A percentile compares a stretch with the other conserved stretches of the same genome.
Evolutionary conservation across 164 flowering plant genomes (phyloP).

Genomic region (Hamamelis virginiana): DNA sequence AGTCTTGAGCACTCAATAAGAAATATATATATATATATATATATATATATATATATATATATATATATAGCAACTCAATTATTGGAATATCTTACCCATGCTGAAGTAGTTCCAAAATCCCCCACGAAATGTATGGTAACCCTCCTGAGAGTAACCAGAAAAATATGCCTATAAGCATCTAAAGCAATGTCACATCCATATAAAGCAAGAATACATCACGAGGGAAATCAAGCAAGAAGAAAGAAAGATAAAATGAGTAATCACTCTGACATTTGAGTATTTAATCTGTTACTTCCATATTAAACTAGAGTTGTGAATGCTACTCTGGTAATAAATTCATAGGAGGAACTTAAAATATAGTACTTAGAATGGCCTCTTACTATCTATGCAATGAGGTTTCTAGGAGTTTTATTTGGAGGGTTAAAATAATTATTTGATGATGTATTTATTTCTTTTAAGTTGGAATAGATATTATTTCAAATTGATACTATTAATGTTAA

Average conservation of each 20-base stretch:
- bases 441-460: no score
- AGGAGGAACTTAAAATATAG: background rate
- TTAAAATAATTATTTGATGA: no score
- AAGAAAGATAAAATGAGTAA: background rate
- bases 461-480: no score
- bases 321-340: background rate
- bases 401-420: no score
- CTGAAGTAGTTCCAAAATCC: constrained; percentile 99
- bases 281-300: background rate
- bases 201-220: background rate
- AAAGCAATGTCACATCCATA: background rate
- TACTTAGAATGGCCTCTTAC: background rate
- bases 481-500: no score
- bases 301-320: background rate
- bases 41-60: background rate
- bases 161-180: constrained; percentile 2
- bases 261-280: background rate
- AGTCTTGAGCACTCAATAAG: background rate
- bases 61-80: background rate
- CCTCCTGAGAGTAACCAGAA: constrained; percentile 53
- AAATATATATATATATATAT: background rate
- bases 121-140: constrained; percentile 81
- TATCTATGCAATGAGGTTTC: background rate
- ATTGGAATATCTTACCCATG: constrained; percentile 69
- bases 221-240: constrained; percentile 4